Base-by-base conservation (phyloP, 2,329 filamentous ascomycete species). In the Penicillium glabrum region DNA sequence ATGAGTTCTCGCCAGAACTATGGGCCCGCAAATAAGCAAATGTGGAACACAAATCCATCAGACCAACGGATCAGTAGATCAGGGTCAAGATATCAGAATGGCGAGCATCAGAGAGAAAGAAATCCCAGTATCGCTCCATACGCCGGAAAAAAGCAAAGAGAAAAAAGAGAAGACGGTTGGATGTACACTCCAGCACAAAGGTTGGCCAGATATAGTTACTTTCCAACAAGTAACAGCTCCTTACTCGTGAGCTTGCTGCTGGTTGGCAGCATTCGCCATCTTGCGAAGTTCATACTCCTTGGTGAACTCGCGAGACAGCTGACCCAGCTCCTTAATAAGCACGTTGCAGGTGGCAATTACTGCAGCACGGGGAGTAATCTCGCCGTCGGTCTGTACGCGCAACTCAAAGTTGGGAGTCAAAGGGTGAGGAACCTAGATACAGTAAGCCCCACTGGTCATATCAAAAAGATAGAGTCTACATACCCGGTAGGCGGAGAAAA, bases 401-500 rank as follows among this genome's bases (percentile, higher is more conserved):
- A 99, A 80, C 66, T 86, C 80, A 73, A 90, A 87, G 56, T 79
- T 82, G 46, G 76, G 75, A 21, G 76, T 75, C 41, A 79, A 67
- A 29, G 77, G 77, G 62, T 79, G 77, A 19, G 77, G 76, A 14
- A 79, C 71, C 76, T 79, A 33, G n/a, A 11, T 10, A 37, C 10
- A 29, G 6, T 50, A 6, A 50, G 33, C 13, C 1, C 5, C 16
- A 27, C 16, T 27, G 23, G 7, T 26, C 46, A 35, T 35, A 33
- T 8, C 10, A 16, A 9, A 8, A 16, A n/a, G 14, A 19, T 4
- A 24, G 8, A 53, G 21, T 26, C 11, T 9, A 26, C 56, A 50
- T 88, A 89, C 86, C 77, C 96, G 96, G 82, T 99, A 99, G 13
- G 89, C 95, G 58, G 93, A 88, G 82, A 98, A 96, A 67, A 89